Base-by-base conservation (phyloP, 1,284 basidiomycete species). In the Sphagnurus paluster region DNA sequence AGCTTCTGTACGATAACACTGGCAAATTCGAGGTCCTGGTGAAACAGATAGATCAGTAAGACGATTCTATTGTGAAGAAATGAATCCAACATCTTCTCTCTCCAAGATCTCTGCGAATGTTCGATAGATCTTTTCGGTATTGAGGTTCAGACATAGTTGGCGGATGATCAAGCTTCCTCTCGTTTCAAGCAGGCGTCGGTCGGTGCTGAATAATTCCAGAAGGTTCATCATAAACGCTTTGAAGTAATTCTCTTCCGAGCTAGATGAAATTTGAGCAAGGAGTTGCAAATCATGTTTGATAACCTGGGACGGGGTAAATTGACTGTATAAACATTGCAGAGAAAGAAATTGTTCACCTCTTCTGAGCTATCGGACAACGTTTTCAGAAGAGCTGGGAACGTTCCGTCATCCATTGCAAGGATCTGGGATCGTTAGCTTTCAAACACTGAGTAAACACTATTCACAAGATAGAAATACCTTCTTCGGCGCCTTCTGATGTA, bases 1-100 rank as follows among this genome's bases (percentile, higher is more conserved):
- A 99, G 74, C 67, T 98, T 98, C 70, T 98, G 93, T 5, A 98
- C 93, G 71, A 99, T 98, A 55, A 93, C 90, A 60, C 92, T 92
- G 1, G 95, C 94, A 65, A 98, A 98, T 64, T 98, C 96, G 39
- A 98, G 77, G 64, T 98, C 96, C 87, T 94, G 46, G 14, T 48
- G 23, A 28, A 42, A 42, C 20, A 39, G 9, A 9, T 16, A 32
- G 44, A 8, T 41, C 35, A 40, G 21, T 13, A 30, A 19, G 19
- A n/a, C n/a, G 11, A 44, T n/a, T 11, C 24, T 14, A n/a, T 8
- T 7, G 33, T 29, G 3, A 21, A 38, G 30, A 10, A 11, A 48
- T 34, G 9, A 20, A 24, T 53, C 79, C 53, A 51, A 92, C 93
- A 71, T 98, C 96, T 71, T 99, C 96, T 64, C 94, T 94, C 72